These are phyloP conservation scores for Excoecaria agallocha DNA, from an alignment of 345 rosid species.

Conservation along the genomic window DNA sequence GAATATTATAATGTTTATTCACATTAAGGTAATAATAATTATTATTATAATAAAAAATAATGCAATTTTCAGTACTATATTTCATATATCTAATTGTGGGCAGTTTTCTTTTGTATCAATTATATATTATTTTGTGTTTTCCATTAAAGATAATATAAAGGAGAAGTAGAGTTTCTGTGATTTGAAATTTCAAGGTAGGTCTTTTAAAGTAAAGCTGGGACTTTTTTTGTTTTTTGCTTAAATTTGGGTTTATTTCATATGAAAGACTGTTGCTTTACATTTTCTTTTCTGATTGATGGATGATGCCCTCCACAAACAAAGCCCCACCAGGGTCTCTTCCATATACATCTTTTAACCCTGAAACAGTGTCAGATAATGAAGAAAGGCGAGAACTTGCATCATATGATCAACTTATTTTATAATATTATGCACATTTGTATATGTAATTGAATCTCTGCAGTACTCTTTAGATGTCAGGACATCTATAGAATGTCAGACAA, in stretches of 20 bases:
- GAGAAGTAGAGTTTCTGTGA: conserved; percentile 13
- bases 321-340: conserved; percentile 13
- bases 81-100: not conserved
- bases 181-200: conserved; percentile 46
- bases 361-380: conserved; percentile 15
- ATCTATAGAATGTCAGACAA: conserved; percentile 51
- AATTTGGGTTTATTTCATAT: not conserved
- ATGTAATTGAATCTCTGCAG: conserved; percentile 5
- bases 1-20: not conserved
- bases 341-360: not conserved
- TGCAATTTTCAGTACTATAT: not conserved
- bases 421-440: not conserved
- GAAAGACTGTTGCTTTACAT: not conserved
- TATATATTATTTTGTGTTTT: conserved; percentile 6
- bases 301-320: conserved; percentile 13
- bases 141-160: conserved; percentile 33
- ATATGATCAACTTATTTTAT: too few relatives aligned
- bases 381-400: conserved; percentile 1
- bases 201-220: conserved; percentile 35
- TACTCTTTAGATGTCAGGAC: conserved; percentile 30
- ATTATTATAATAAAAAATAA: too few relatives aligned
- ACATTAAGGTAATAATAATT: not conserved
- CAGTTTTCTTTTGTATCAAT: not conserved
- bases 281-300: conserved; percentile 20
- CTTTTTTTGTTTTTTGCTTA: conserved; percentile 9